Percentiles rank a stretch among this genome's conserved stretches.
phyloP scores from a whole-genome alignment of 2,329 filamentous ascomycete species.

The Plenodomus biglobosus region DNA sequence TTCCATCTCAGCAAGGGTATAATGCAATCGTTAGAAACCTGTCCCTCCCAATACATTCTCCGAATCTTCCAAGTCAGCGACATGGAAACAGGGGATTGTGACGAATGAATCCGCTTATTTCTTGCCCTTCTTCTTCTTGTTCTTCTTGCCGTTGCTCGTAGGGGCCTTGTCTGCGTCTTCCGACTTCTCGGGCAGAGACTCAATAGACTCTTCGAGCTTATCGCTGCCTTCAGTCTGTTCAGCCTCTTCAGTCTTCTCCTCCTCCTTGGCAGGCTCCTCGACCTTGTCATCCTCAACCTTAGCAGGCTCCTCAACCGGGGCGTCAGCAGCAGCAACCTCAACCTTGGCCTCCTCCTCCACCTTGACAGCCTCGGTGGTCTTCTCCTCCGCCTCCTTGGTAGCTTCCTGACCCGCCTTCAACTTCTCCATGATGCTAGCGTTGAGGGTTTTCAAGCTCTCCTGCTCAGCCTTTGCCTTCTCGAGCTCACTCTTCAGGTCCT shows the following conservation, averaged over 20 bases:
- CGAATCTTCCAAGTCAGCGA: background rate
- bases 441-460: constrained; percentile 19
- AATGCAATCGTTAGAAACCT: constrained; percentile 3
- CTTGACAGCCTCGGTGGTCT: constrained; percentile 8
- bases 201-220: background rate
- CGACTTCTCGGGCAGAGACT: background rate
- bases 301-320: background rate
- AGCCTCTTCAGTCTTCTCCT: background rate
- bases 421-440: constrained; percentile 17
- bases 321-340: constrained; percentile 1
- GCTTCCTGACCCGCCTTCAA: constrained; percentile 17
- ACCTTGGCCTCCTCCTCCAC: constrained; percentile 3
- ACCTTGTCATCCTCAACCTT: constrained; percentile 3
- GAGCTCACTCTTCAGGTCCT: constrained; percentile 22
- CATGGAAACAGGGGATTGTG: background rate
- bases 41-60: background rate
- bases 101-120: constrained; percentile 13
- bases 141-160: constrained; percentile 15
- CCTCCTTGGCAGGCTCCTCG: background rate
- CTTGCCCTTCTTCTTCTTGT: constrained; percentile 20
- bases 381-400: constrained; percentile 14
- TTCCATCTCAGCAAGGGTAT: constrained; percentile 4
- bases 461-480: constrained; percentile 20
- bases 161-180: constrained; percentile 5
- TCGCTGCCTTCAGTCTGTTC: background rate